Conservation (phyloP, 108 stramenopile species). For the Cyclotella kingstonii region DNA sequence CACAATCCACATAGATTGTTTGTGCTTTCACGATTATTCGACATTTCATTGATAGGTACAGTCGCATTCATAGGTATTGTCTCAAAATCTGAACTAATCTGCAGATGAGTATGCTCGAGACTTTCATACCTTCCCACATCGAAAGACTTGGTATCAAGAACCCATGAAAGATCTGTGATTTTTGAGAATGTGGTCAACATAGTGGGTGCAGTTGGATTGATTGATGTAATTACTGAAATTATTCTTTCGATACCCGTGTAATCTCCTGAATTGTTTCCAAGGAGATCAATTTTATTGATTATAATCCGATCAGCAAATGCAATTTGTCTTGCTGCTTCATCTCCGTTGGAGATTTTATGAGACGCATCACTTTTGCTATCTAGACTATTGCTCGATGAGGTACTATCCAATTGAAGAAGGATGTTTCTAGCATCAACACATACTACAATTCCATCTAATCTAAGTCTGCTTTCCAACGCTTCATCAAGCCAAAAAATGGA, state of each 20-base stretch:
- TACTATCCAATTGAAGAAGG: constrained; percentile 51
- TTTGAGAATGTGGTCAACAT: constrained; percentile 64
- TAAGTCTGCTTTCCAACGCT: constrained; percentile 63
- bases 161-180: constrained; percentile 80
- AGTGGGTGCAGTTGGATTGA: constrained; percentile 90
- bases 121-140: constrained; percentile 53
- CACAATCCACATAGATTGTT: too few relatives aligned
- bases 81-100: constrained; percentile 1
- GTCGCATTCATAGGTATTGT: not conserved
- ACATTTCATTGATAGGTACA: not conserved
- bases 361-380: constrained; percentile 7
- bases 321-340: constrained; percentile 88
- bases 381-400: constrained; percentile 9
- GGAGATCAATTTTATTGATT: constrained; percentile 82
- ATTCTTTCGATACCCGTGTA: constrained; percentile 9
- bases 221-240: constrained; percentile 45
- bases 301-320: constrained; percentile 87
- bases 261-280: constrained; percentile 16
- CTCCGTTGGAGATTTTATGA: constrained; percentile 18
- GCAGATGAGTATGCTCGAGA: constrained; percentile 28
- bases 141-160: constrained; percentile 88
- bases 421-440: constrained; percentile 74
- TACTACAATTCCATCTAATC: constrained; percentile 81
- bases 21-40: constrained; percentile 4
- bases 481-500: constrained; percentile 89